phyloP scores from a whole-genome alignment of 2,329 filamentous ascomycete species.

The Davidsoniella eucalypti region DNA sequence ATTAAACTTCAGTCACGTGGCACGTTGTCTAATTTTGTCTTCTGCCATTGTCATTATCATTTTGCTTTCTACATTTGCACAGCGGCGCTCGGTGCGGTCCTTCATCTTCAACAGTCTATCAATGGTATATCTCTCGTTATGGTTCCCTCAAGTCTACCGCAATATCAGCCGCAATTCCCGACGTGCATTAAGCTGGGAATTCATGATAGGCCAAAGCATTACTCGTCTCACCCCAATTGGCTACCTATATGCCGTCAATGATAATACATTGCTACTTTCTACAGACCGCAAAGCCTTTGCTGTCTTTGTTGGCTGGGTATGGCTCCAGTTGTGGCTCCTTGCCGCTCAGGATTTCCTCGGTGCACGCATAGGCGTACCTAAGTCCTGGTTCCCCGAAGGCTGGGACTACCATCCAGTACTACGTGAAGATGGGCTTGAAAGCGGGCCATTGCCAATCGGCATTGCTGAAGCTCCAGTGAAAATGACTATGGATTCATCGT shows the following conservation, averaged over 20 bases:
- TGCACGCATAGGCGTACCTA: slow-evolving; percentile 68
- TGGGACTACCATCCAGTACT: slow-evolving; percentile 94
- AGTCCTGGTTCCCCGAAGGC: slow-evolving; percentile 50
- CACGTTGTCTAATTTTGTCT: slow-evolving; percentile 39
- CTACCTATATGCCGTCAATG: slow-evolving; percentile 65
- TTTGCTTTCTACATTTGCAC: slow-evolving; percentile 41
- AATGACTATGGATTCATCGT: background rate
- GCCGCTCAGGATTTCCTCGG: slow-evolving; percentile 70
- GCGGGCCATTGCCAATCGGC: slow-evolving; percentile 66
- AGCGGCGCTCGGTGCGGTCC: slow-evolving; percentile 38
- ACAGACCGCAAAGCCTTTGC: slow-evolving; percentile 51
- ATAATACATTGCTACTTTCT: slow-evolving; percentile 66
- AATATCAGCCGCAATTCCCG: slow-evolving; percentile 85
- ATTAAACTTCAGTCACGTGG: slow-evolving; percentile 36
- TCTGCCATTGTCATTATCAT: slow-evolving; percentile 41
- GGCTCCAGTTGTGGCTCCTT: slow-evolving; percentile 70
- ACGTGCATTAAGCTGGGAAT: slow-evolving; percentile 79
- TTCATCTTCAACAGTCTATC: slow-evolving; percentile 46
- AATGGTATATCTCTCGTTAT: slow-evolving; percentile 73
- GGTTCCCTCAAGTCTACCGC: slow-evolving; percentile 80
- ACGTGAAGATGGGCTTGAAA: slow-evolving; percentile 64
- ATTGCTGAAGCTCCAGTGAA: slow-evolving; percentile 22
- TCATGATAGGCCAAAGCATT: slow-evolving; percentile 67
- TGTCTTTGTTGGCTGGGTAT: slow-evolving; percentile 57
- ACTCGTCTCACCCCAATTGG: slow-evolving; percentile 64